Evolutionary conservation across 331 rosid genomes (phyloP).

Genomic region (Rosa hybrid): DNA sequence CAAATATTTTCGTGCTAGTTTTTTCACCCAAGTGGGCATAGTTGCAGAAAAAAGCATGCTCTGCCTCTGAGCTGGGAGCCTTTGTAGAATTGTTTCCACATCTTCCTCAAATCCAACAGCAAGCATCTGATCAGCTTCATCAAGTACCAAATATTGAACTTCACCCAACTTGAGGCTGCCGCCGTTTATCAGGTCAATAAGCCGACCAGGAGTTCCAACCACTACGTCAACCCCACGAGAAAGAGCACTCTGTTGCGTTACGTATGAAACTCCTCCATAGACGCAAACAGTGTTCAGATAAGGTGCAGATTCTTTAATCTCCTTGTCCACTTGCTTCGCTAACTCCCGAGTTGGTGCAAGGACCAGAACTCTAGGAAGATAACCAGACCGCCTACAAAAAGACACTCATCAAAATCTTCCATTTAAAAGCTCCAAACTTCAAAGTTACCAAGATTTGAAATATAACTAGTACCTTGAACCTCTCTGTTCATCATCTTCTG

Average conservation of each 20-base stretch:
- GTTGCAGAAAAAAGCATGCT: conserved; percentile 99
- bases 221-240: conserved; percentile 97
- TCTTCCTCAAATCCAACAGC: conserved; percentile 99
- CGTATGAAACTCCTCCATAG: conserved; percentile 93
- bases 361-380: conserved; percentile 78
- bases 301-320: conserved; percentile 98
- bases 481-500: conserved; percentile 56
- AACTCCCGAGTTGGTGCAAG: conserved; percentile 98
- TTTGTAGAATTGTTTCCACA: conserved; percentile 80
- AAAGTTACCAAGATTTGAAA: background rate
- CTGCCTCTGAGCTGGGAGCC: conserved; percentile 77
- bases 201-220: conserved; percentile 98
- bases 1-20: conserved; percentile 80
- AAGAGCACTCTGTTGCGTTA: conserved; percentile 83
- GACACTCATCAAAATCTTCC: conserved; percentile 8
- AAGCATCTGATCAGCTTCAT: conserved; percentile 99
- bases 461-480: conserved; percentile 52
- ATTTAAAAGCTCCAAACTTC: background rate
- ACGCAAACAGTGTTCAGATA: conserved; percentile 83
- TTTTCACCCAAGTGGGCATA: conserved; percentile 95
- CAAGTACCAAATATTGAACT: conserved; percentile 84
- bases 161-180: conserved; percentile 77
- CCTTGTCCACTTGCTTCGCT: conserved; percentile 98
- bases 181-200: conserved; percentile 89
- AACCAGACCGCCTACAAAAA: conserved; percentile 62